These are phyloP conservation scores for Turnera subulata DNA, from an alignment of 345 rosid genomes.

Conservation along the genomic window DNA sequence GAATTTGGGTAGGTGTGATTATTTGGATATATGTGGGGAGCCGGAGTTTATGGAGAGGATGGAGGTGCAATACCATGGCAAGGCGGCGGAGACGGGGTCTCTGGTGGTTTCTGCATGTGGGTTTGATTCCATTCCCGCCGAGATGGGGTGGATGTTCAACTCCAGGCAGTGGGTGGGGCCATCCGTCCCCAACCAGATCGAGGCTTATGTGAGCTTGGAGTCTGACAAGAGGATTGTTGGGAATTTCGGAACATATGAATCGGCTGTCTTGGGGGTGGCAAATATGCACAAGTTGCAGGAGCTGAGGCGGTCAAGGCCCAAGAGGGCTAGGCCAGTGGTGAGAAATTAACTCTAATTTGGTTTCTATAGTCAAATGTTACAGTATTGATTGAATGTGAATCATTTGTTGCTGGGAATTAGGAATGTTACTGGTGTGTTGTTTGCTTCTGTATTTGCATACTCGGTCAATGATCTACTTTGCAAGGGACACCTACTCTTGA, in stretches of 20 bases:
- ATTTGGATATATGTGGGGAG: constrained; percentile 91
- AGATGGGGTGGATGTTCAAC: constrained; percentile 67
- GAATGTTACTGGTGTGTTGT: too few relatives aligned
- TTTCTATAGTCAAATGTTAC: too few relatives aligned
- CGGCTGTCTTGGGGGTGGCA: constrained; percentile 80
- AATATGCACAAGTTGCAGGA: constrained; percentile 50
- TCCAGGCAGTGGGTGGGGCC: constrained; percentile 75
- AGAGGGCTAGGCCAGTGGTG: constrained; percentile 60
- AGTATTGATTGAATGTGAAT: too few relatives aligned
- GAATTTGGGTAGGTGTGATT: constrained; percentile 51
- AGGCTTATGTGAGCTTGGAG: constrained; percentile 76
- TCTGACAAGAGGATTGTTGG: constrained; percentile 67
- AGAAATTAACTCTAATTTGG: constrained; percentile 8
- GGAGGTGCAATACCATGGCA: constrained; percentile 65
- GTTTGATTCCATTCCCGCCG: constrained; percentile 89
- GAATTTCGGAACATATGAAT: constrained; percentile 75
- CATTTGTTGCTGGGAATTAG: too few relatives aligned
- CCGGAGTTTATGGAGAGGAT: constrained; percentile 89
- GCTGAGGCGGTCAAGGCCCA: constrained; percentile 75
- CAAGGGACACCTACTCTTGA: too few relatives aligned
- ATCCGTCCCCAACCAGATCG: constrained; percentile 56
- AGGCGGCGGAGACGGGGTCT: constrained; percentile 63
- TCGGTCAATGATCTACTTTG: too few relatives aligned
- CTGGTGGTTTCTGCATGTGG: constrained; percentile 90
- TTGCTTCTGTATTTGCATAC: too few relatives aligned